A percentile compares a stretch with the other conserved stretches of the same genome.
phyloP scores from a whole-genome alignment of 805 yeast species.

The Saccharomycopsis fibuligera region DNA sequence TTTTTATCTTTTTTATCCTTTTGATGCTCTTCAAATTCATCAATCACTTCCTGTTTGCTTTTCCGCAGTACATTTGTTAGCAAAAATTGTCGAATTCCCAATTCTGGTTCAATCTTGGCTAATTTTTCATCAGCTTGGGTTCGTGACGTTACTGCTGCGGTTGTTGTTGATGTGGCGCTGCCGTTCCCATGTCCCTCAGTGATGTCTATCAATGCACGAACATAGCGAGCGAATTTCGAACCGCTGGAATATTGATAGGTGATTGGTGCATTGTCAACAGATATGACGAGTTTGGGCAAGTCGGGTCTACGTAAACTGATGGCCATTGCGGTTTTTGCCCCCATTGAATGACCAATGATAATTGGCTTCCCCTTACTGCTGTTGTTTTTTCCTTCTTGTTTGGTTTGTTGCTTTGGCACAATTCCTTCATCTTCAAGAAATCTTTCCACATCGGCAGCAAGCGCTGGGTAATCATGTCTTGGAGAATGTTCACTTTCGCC shows the following conservation, averaged over 20 bases:
- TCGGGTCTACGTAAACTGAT: slow-evolving; percentile 63
- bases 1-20: too few species aligned
- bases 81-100: slow-evolving; percentile 67
- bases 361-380: too few species aligned
- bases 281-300: slow-evolving; percentile 52
- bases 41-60: slow-evolving; percentile 31
- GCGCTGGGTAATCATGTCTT: slow-evolving; percentile 69
- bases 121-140: slow-evolving; percentile 54
- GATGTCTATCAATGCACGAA: slow-evolving; percentile 55
- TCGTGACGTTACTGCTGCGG: slow-evolving; percentile 38
- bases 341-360: slow-evolving; percentile 82
- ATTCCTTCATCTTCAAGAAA: slow-evolving; percentile 48
- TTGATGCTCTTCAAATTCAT: slow-evolving; percentile 24
- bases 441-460: slow-evolving; percentile 79
- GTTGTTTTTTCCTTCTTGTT: too few species aligned
- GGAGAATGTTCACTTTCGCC: slow-evolving; percentile 82
- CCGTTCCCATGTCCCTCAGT: slow-evolving; percentile 43
- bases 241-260: slow-evolving; percentile 48
- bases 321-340: slow-evolving; percentile 93
- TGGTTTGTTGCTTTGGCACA: slow-evolving; percentile 24
- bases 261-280: slow-evolving; percentile 90
- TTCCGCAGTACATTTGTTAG: slow-evolving; percentile 57
- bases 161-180: slow-evolving; percentile 48
- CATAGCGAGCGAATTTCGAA: slow-evolving; percentile 57
- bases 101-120: slow-evolving; percentile 52